Evolutionary conservation across 331 rosid species (phyloP), one percentile per base, ranked within the genome.

Genomic region (Quercus lobata): DNA sequence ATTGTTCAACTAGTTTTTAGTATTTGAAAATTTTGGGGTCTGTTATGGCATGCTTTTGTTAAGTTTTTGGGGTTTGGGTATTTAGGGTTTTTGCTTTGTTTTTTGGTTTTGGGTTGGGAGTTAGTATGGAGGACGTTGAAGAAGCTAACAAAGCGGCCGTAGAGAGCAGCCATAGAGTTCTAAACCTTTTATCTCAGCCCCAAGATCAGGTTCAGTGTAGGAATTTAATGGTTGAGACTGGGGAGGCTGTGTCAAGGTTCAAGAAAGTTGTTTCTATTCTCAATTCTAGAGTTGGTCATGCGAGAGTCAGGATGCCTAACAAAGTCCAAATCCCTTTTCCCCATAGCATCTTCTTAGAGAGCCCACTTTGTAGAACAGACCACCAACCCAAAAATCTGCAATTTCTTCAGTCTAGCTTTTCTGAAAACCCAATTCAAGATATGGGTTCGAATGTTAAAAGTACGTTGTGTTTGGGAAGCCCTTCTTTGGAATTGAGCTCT

Each of bases 71-170:
- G 61, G 62, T 78, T 73, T 61, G 70, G 66, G 75, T 24, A 72
- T 70, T 78, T 83, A 52, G 77, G 66, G 75, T 63, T 78, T 77
- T 27, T 24, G 5, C 12, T 69, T 22, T 29, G 56, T 27, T 70
- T 57, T 53, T 15, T 44, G 77, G 75, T 25, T 44, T 71, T 69
- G 79, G 73, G 70, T 69, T 54, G 32, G 75, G 78, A 76, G 66
- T 74, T 78, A 78, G 35, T 2, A 96, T 96, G 99, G 97, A 96
- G 76, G 95, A 84, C 62, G 97, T 93, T 76, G 99, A 96, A 83
- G 91, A 88, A 88, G 98, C 98, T 73, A 93, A 90, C 74, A 93
- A 87, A 86, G 86, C 83, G 79, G 98, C 99, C 69, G 93, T 96
- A 75, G 91, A 88, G 78, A 93, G 95, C 83, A 89, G 98, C 76